Evolutionary conservation across 148 eudicot species (phyloP).

Genomic region (Arctostaphylos glauca): DNA sequence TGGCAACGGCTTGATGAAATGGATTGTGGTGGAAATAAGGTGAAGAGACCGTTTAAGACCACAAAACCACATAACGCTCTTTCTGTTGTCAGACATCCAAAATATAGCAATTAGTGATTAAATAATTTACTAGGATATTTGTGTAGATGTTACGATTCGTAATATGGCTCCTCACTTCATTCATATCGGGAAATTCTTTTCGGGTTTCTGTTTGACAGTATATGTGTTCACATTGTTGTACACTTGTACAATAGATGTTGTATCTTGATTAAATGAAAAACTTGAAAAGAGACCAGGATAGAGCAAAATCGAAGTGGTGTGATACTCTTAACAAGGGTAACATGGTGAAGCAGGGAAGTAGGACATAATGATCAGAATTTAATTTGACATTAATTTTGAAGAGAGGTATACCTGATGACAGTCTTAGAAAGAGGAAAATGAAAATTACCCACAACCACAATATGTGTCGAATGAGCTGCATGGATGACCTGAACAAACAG

Average conservation of each 20-base stretch:
- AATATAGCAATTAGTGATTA: not conserved
- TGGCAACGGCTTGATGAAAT: not conserved
- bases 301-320: not conserved
- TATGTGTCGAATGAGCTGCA: not conserved
- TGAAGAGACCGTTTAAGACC: not conserved
- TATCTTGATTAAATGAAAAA: not conserved
- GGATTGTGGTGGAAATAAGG: not conserved
- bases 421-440: too few species aligned
- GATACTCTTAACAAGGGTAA: not conserved
- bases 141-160: not conserved
- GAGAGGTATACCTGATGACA: too few species aligned
- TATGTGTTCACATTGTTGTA: not conserved
- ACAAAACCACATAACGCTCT: not conserved
- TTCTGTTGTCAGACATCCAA: not conserved
- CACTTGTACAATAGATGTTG: not conserved
- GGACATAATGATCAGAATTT: not conserved
- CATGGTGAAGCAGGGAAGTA: not conserved
- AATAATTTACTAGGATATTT: not conserved
- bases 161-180: not conserved
- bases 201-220: not conserved
- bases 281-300: not conserved
- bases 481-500: too few species aligned
- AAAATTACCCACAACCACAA: not conserved
- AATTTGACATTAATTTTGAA: not conserved
- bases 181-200: not conserved